phyloP scores from a whole-genome alignment of 768 basidiomycete genomes.

The Pholiota microspora region DNA sequence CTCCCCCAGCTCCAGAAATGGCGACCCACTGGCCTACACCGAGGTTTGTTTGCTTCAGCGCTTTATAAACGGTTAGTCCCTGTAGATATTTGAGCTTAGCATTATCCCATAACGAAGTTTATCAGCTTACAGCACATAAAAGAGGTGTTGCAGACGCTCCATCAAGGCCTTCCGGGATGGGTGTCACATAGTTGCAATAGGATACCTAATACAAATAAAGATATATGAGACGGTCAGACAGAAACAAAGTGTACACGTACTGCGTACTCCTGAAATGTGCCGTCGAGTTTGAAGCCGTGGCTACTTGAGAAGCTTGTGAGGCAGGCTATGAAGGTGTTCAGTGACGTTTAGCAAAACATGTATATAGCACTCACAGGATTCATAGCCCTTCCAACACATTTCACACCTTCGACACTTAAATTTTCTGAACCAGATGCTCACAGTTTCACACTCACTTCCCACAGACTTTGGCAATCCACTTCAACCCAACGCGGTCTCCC shows the following conservation, averaged over 20 bases:
- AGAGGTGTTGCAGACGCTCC: constrained; percentile 67
- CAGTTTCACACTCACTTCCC: constrained; percentile 25
- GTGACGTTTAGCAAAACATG: not conserved
- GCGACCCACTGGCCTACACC: constrained; percentile 69
- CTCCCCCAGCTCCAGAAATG: constrained; percentile 76
- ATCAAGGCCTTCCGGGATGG: constrained; percentile 64
- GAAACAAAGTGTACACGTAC: constrained; percentile 27
- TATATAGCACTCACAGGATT: constrained; percentile 32
- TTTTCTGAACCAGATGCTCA: not conserved
- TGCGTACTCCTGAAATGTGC: constrained; percentile 68
- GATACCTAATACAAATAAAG: constrained; percentile 41
- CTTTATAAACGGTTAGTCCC: constrained; percentile 83
- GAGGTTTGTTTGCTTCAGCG: constrained; percentile 60
- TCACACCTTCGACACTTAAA: constrained; percentile 45
- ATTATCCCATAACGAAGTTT: not conserved
- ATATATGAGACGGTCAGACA: not conserved
- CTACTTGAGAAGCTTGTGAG: constrained; percentile 31
- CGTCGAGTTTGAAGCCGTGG: constrained; percentile 67
- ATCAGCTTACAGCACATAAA: constrained; percentile 59
- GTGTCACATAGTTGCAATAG: constrained; percentile 67
- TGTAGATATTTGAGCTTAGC: constrained; percentile 19
- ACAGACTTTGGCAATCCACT: constrained; percentile 54
- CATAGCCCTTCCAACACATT: constrained; percentile 66
- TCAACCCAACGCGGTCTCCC: constrained; percentile 78
- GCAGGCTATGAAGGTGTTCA: constrained; percentile 38